Percentiles rank a stretch among this genome's conserved stretches.
phyloP scores from a whole-genome alignment of 768 basidiomycete species.

The Megacollybia marginata region DNA sequence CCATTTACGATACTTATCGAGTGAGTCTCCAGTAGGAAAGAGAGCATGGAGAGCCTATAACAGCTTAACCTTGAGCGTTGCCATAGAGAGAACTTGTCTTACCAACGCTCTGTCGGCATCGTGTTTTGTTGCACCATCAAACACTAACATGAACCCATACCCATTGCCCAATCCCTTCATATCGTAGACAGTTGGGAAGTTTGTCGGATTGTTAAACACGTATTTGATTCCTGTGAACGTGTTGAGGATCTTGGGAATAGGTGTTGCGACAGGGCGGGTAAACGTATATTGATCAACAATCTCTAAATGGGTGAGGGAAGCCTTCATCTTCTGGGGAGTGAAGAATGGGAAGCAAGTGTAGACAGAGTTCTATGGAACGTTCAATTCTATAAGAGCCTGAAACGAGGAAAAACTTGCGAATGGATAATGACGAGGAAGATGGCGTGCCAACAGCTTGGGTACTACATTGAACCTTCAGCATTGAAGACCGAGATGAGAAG shows the following conservation, averaged over 20 bases:
- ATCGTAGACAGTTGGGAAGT: constrained; percentile 31
- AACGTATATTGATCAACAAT: constrained; percentile 32
- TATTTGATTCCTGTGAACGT: constrained; percentile 26
- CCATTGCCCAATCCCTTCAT: constrained; percentile 20
- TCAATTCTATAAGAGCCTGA: no score
- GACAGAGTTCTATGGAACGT: constrained; percentile 18
- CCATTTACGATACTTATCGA: constrained; percentile 21
- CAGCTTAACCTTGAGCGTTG: background rate
- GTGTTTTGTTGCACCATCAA: constrained; percentile 26
- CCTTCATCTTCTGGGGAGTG: constrained; percentile 38
- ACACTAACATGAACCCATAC: constrained; percentile 32
- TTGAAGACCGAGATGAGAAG: no score
- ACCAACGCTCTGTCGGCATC: constrained; percentile 21
- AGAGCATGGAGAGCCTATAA: constrained; percentile 22
- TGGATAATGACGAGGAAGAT: constrained; percentile 34
- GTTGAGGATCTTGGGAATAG: constrained; percentile 22
- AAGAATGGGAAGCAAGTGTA: constrained; percentile 66
- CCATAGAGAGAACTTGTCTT: background rate
- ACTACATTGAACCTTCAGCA: constrained; percentile 14
- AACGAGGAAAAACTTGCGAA: constrained; percentile 3
- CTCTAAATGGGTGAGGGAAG: constrained; percentile 30
- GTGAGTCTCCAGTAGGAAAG: constrained; percentile 26
- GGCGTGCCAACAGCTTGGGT: constrained; percentile 37
- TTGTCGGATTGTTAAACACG: constrained; percentile 24
- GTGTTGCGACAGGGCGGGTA: constrained; percentile 25